These are phyloP conservation scores for Neurospora intermedia DNA, from an alignment of 495 filamentous ascomycete species.

Conservation along the genomic window DNA sequence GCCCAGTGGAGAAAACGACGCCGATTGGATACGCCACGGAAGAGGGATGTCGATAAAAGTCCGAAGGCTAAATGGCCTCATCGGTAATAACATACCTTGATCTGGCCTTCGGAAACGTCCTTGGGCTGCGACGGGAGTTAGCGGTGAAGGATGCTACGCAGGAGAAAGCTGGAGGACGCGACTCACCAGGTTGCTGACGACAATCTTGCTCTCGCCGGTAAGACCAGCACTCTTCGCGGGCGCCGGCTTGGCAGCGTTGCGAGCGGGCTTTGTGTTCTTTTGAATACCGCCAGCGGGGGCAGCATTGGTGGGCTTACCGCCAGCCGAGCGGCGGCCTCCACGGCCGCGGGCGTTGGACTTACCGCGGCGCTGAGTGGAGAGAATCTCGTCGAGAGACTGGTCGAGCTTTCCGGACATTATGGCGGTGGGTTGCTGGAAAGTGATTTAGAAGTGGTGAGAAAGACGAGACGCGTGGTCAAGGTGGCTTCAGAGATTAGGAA, in stretches of 20 bases:
- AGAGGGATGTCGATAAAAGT: conserved; percentile 42
- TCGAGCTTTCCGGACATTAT: conserved; percentile 90
- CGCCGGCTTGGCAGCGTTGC: conserved; percentile 47
- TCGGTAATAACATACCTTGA: conserved; percentile 99
- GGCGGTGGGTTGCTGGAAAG: conserved; percentile 16
- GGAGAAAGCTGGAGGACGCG: background rate
- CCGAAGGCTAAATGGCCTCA: conserved; percentile 40
- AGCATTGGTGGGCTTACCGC: conserved; percentile 37
- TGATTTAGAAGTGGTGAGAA: conserved; percentile 13
- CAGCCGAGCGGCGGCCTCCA: conserved; percentile 41
- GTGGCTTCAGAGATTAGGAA: background rate
- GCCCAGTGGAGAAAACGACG: conserved; percentile 30
- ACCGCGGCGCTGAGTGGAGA: conserved; percentile 55
- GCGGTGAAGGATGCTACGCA: conserved; percentile 11
- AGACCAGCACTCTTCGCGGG: conserved; percentile 48
- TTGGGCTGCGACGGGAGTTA: conserved; percentile 59
- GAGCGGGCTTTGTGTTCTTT: conserved; percentile 60
- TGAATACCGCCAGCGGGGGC: conserved; percentile 79
- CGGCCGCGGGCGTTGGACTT: conserved; percentile 36
- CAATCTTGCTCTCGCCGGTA: conserved; percentile 79
- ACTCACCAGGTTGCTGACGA: conserved; percentile 94
- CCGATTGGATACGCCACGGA: conserved; percentile 33
- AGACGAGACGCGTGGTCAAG: background rate
- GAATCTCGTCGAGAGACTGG: conserved; percentile 90
- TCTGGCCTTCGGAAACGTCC: conserved; percentile 88